Conservation (phyloP, 768 basidiomycete genomes). For the Trametes villosa region DNA sequence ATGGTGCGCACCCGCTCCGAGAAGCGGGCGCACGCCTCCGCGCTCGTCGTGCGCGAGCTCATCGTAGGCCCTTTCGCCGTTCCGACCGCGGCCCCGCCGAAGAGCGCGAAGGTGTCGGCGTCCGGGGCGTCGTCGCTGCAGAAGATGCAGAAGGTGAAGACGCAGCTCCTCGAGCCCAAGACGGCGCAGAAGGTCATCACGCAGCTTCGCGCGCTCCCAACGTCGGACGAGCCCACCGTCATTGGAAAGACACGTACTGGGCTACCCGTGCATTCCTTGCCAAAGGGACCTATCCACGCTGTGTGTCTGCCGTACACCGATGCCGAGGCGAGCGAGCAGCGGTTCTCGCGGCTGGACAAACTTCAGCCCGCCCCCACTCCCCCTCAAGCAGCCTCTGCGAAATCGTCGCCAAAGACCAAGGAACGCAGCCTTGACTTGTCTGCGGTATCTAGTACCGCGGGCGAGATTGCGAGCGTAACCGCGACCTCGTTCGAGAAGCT, state of each 20-base stretch:
- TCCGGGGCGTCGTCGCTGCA: constrained; percentile 42
- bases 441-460: constrained; percentile 6
- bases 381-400: neutral
- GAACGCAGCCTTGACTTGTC: constrained; percentile 1
- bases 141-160: constrained; percentile 66
- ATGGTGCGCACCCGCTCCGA: constrained; percentile 45
- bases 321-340: constrained; percentile 59
- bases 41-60: constrained; percentile 63
- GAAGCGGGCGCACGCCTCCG: constrained; percentile 66
- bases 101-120: constrained; percentile 40
- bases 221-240: constrained; percentile 39
- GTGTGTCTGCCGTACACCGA: constrained; percentile 73
- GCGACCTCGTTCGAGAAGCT: constrained; percentile 56
- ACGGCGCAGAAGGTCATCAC: constrained; percentile 71
- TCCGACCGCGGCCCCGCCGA: constrained; percentile 36
- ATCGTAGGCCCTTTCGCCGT: constrained; percentile 58
- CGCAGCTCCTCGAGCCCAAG: constrained; percentile 67
- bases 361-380: constrained; percentile 18
- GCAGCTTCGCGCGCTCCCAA: constrained; percentile 68
- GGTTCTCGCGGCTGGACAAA: constrained; percentile 54
- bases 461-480: constrained; percentile 43
- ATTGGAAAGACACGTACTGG: constrained; percentile 27
- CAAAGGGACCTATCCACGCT: constrained; percentile 66
- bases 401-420: constrained; percentile 7
- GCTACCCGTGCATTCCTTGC: constrained; percentile 41